Conservation (phyloP, 306 rosid species). For the Potentilla sterilis region DNA sequence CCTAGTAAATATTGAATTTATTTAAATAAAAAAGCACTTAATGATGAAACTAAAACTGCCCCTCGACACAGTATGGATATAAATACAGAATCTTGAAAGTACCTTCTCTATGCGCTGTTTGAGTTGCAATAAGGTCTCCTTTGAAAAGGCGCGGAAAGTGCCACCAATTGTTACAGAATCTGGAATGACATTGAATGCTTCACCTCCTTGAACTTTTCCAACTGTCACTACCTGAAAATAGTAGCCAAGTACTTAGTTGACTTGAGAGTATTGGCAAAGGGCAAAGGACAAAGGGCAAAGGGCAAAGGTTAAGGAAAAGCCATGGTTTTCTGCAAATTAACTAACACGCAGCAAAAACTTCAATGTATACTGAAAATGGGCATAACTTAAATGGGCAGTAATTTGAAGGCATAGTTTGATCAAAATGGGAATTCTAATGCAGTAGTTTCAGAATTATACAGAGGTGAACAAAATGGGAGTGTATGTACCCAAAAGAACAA, state of each 20-base stretch:
- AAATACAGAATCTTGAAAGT: background rate
- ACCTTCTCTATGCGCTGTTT: conserved; percentile 68
- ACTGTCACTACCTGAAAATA: conserved; percentile 68
- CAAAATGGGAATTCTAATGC: background rate
- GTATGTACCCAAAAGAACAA: background rate
- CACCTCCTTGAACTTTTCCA: conserved; percentile 79
- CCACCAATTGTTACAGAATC: conserved; percentile 87
- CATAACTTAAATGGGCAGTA: background rate
- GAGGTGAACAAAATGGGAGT: background rate
- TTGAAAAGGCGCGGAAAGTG: conserved; percentile 72
- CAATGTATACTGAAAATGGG: background rate
- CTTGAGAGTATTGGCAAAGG: conserved; percentile 12
- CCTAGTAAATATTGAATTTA: background rate
- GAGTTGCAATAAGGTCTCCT: conserved; percentile 48
- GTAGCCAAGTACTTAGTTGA: conserved; percentile 21
- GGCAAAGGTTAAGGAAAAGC: background rate
- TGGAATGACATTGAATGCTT: conserved; percentile 86
- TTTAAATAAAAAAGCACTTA: background rate
- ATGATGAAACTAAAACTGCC: background rate
- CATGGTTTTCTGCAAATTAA: background rate
- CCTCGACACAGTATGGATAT: background rate
- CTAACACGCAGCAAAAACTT: background rate
- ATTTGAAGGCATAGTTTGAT: background rate
- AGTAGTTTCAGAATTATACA: background rate
- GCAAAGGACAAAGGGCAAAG: conserved; percentile 11